These are phyloP conservation scores for Colletotrichum horii DNA, from an alignment of 2,329 filamentous ascomycete species.

Conservation along the genomic window DNA sequence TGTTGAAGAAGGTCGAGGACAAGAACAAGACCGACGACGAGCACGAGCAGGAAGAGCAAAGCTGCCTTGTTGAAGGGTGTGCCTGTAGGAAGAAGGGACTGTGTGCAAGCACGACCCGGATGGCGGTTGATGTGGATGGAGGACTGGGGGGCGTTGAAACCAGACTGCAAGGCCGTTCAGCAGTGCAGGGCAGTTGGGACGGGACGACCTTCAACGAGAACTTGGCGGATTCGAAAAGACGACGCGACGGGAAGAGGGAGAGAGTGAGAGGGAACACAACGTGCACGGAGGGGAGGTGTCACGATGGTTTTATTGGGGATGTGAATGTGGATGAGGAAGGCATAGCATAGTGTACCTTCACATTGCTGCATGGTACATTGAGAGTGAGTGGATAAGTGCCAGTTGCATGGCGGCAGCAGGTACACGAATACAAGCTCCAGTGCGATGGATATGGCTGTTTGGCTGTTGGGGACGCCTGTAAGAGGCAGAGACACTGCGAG, in stretches of 20 bases:
- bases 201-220: constrained; percentile 8
- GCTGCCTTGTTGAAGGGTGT: neutral
- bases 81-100: neutral
- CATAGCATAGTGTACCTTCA: neutral
- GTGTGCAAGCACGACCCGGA: neutral
- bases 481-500: constrained; percentile 8
- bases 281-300: constrained; percentile 10
- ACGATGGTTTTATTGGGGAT: constrained; percentile 19
- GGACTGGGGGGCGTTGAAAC: constrained; percentile 8
- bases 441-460: neutral
- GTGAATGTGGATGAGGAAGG: neutral
- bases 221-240: constrained; percentile 12
- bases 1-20: constrained; percentile 1
- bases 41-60: neutral
- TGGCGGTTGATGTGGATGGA: neutral
- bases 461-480: neutral
- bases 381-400: neutral
- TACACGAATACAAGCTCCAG: neutral
- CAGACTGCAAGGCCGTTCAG: neutral
- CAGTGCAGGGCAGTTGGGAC: neutral
- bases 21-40: neutral
- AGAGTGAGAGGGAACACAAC: neutral
- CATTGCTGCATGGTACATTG: neutral
- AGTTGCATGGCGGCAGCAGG: neutral
- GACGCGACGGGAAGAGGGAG: neutral